phyloP scores from a whole-genome alignment of 768 basidiomycete genomes.

The Tephrocybe rancida region DNA sequence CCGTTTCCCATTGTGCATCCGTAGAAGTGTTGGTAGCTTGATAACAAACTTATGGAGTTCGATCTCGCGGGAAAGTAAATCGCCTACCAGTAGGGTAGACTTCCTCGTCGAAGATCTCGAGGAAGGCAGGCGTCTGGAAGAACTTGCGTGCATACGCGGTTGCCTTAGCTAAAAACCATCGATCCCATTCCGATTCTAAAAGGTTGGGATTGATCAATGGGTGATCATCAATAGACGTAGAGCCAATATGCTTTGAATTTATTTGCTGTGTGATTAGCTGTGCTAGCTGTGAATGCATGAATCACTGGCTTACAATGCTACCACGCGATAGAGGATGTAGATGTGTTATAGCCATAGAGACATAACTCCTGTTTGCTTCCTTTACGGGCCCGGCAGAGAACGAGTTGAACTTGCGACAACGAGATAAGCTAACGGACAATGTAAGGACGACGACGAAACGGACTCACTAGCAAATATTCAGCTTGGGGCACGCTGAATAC shows the following conservation, averaged over 20 bases:
- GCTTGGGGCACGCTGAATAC: slow-evolving; percentile 28
- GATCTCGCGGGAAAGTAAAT: background rate
- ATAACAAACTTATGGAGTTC: too few species aligned
- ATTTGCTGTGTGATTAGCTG: too few species aligned
- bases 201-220: slow-evolving; percentile 29
- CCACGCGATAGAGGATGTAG: slow-evolving; percentile 51
- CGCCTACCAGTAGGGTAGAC: slow-evolving; percentile 29
- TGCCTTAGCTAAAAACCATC: slow-evolving; percentile 32
- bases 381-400: slow-evolving; percentile 30
- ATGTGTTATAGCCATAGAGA: slow-evolving; percentile 35
- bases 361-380: slow-evolving; percentile 31
- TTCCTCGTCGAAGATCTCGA: slow-evolving; percentile 31
- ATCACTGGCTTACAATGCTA: slow-evolving; percentile 27
- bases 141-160: slow-evolving; percentile 32
- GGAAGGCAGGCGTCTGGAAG: slow-evolving; percentile 29
- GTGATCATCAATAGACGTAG: slow-evolving; percentile 26
- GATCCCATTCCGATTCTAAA: slow-evolving; percentile 33
- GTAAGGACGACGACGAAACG: too few species aligned
- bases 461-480: slow-evolving; percentile 30
- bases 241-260: slow-evolving; percentile 21
- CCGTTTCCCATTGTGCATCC: slow-evolving; percentile 25
- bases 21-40: slow-evolving; percentile 19
- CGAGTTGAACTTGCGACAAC: slow-evolving; percentile 28
- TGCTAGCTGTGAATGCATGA: background rate
- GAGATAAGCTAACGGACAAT: background rate